These are phyloP conservation scores for Mycena olivaceomarginata DNA, from an alignment of 768 basidiomycete genomes.

Conservation along the genomic window DNA sequence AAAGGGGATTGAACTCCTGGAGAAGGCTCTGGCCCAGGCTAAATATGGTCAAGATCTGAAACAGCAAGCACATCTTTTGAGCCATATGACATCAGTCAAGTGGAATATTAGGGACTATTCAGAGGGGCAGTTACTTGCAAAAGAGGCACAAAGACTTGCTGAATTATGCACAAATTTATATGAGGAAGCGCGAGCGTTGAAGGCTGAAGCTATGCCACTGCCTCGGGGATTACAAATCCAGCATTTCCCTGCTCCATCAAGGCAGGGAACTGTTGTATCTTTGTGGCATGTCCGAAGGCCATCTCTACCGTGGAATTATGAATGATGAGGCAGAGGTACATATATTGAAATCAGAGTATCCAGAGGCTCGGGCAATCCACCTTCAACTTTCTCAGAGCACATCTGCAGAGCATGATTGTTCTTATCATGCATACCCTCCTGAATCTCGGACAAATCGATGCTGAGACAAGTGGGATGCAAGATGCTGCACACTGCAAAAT, in stretches of 20 bases:
- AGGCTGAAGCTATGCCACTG: neutral
- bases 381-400: neutral
- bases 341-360: constrained; percentile 22
- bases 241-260: neutral
- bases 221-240: neutral
- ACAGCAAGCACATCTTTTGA: neutral
- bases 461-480: neutral
- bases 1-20: neutral
- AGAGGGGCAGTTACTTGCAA: neutral
- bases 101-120: neutral
- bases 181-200: neutral
- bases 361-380: neutral
- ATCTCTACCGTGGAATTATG: neutral
- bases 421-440: neutral
- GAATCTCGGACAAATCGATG: neutral
- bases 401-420: neutral
- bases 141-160: constrained; percentile 22
- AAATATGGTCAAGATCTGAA: neutral
- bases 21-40: neutral
- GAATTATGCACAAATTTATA: neutral
- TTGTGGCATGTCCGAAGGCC: constrained; percentile 12
- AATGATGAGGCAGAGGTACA: constrained; percentile 4
- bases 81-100: neutral
- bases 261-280: neutral
- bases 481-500: neutral